phyloP scores from a whole-genome alignment of 306 rosid genomes.

The Spatholobus suberectus region DNA sequence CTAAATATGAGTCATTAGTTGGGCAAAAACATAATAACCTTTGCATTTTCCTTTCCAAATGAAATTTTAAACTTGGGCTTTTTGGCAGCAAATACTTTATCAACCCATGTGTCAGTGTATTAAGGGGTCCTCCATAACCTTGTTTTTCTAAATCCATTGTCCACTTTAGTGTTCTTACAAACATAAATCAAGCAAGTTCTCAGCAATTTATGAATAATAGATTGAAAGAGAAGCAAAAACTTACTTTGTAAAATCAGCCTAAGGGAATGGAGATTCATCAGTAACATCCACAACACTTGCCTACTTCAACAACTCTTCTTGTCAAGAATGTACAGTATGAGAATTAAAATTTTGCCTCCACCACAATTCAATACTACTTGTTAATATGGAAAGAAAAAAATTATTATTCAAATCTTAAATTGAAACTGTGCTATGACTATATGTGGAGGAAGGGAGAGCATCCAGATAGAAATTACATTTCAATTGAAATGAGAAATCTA shows the following conservation, averaged over 20 bases:
- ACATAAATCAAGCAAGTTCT: slow-evolving; percentile 37
- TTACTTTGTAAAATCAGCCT: slow-evolving; percentile 38
- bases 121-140: slow-evolving; percentile 57
- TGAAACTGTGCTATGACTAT: neutral
- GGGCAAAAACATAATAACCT: slow-evolving; percentile 57
- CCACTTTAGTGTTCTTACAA: slow-evolving; percentile 46
- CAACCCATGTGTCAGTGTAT: slow-evolving; percentile 69
- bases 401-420: neutral
- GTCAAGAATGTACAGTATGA: slow-evolving; percentile 29
- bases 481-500: neutral
- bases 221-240: slow-evolving; percentile 28
- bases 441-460: neutral
- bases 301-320: slow-evolving; percentile 55
- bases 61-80: slow-evolving; percentile 53
- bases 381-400: neutral
- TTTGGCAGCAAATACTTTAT: slow-evolving; percentile 73
- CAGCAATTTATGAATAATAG: slow-evolving; percentile 8
- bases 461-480: neutral
- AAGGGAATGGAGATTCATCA: slow-evolving; percentile 36
- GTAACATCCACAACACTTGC: slow-evolving; percentile 37
- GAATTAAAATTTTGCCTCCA: neutral
- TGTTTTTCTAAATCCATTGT: slow-evolving; percentile 53
- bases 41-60: slow-evolving; percentile 74
- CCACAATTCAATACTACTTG: neutral
- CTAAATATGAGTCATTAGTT: neutral